Evolutionary conservation across 805 yeast species (phyloP).

Genomic region (Grigorovia yakushimaensis): DNA sequence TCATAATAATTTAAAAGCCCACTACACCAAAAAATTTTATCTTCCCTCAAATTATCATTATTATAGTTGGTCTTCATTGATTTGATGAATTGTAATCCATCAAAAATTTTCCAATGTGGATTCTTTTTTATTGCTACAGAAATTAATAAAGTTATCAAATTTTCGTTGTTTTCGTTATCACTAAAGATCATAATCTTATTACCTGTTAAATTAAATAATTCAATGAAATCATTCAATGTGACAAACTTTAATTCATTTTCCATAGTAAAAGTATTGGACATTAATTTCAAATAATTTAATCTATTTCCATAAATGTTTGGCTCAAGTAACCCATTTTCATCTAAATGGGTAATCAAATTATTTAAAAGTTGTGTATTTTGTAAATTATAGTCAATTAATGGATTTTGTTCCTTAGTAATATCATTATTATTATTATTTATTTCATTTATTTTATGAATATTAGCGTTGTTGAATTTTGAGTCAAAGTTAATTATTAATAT

Average conservation of each 20-base stretch:
- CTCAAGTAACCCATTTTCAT: constrained; percentile 1
- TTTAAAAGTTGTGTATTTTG: constrained; percentile 3
- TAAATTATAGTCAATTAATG: constrained; percentile 4
- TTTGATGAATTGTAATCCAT: constrained; percentile 24
- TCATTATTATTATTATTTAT: not conserved
- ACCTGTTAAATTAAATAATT: constrained; percentile 16
- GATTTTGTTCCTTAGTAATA: not conserved
- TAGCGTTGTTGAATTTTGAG: constrained; percentile 9
- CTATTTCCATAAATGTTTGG: constrained; percentile 1
- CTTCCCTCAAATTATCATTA: constrained; percentile 8
- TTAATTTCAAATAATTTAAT: constrained; percentile 6
- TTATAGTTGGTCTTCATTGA: constrained; percentile 13
- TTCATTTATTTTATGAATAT: not conserved
- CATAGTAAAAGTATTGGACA: constrained; percentile 8
- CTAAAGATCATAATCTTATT: constrained; percentile 19
- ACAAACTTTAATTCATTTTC: constrained; percentile 15
- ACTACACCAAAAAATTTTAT: constrained; percentile 17
- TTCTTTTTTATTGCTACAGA: constrained; percentile 20
- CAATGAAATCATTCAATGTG: constrained; percentile 23
- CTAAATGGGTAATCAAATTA: not conserved
- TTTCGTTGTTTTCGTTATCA: constrained; percentile 21
- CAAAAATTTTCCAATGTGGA: constrained; percentile 14
- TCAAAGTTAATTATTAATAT: constrained; percentile 31
- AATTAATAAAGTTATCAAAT: constrained; percentile 17
- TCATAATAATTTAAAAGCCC: constrained; percentile 19